phyloP scores from a whole-genome alignment of 2,329 filamentous ascomycete species.

The Fusarium sp. region DNA sequence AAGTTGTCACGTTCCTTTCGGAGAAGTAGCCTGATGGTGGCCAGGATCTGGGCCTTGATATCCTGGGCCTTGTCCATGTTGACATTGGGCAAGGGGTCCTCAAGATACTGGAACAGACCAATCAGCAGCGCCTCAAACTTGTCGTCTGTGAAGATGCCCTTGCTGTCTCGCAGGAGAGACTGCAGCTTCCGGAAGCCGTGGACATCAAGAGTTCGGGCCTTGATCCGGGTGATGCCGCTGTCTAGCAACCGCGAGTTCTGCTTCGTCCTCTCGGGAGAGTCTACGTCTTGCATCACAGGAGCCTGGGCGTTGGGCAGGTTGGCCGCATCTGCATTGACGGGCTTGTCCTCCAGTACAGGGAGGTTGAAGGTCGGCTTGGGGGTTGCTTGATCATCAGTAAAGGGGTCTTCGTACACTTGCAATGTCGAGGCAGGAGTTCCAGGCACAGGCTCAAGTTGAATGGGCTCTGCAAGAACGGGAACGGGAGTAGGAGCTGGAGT shows the following conservation, averaged over 20 bases:
- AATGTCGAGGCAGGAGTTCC: constrained; percentile 42
- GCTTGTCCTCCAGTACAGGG: constrained; percentile 66
- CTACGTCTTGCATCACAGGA: constrained; percentile 34
- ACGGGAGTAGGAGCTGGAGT: not conserved
- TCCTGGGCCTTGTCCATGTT: constrained; percentile 72
- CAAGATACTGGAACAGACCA: constrained; percentile 75
- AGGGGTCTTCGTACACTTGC: constrained; percentile 70
- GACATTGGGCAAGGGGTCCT: constrained; percentile 64
- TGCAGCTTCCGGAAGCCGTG: constrained; percentile 83
- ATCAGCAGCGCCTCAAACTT: constrained; percentile 72
- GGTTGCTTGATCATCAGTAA: constrained; percentile 57
- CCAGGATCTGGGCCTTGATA: constrained; percentile 75
- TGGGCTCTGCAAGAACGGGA: not conserved
- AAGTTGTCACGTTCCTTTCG: constrained; percentile 71
- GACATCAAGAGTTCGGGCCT: constrained; percentile 74
- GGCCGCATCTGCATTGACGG: constrained; percentile 64
- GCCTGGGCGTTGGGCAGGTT: constrained; percentile 42
- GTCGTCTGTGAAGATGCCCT: constrained; percentile 68
- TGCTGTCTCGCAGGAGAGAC: constrained; percentile 72
- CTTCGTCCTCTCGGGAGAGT: constrained; percentile 58
- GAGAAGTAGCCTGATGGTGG: constrained; percentile 75
- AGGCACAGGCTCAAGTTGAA: constrained; percentile 18
- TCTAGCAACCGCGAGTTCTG: constrained; percentile 70
- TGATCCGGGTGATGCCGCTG: constrained; percentile 77
- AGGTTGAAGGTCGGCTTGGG: constrained; percentile 56